A percentile compares a stretch with the other conserved stretches of the same genome.
phyloP scores from a whole-genome alignment of 805 yeast species.

The Starmerella tilneyi region DNA sequence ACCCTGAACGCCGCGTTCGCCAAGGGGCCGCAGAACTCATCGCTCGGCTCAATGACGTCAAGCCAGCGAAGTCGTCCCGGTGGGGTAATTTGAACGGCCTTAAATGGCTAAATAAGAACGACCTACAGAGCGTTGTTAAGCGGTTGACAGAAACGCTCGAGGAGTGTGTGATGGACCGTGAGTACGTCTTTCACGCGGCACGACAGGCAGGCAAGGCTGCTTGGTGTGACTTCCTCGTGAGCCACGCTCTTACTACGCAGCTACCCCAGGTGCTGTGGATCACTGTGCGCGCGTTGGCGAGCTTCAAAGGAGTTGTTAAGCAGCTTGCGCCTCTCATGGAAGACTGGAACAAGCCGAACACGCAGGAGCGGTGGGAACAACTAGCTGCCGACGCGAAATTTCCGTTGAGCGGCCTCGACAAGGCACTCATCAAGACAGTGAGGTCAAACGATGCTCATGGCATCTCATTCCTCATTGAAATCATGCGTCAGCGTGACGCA shows the following conservation, averaged over 20 bases:
- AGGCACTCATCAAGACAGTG: slow-evolving; percentile 46
- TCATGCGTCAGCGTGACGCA: slow-evolving; percentile 37
- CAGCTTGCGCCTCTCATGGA: slow-evolving; percentile 38
- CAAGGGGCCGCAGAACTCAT: slow-evolving; percentile 26
- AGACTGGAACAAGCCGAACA: slow-evolving; percentile 34
- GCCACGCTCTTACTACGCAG: slow-evolving; percentile 32
- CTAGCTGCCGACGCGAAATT: slow-evolving; percentile 26
- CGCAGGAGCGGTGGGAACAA: slow-evolving; percentile 16
- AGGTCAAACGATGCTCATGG: slow-evolving; percentile 55
- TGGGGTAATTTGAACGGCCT: slow-evolving; percentile 26
- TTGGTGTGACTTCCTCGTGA: slow-evolving; percentile 26
- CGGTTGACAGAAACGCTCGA: slow-evolving; percentile 33
- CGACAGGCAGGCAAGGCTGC: slow-evolving; percentile 26
- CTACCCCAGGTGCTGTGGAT: slow-evolving; percentile 48
- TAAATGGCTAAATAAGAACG: slow-evolving; percentile 49
- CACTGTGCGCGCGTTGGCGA: slow-evolving; percentile 40
- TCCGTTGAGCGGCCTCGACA: slow-evolving; percentile 47
- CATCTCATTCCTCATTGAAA: slow-evolving; percentile 46
- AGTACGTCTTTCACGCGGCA: slow-evolving; percentile 36
- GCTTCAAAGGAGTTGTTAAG: slow-evolving; percentile 33
- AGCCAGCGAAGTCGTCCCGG: slow-evolving; percentile 22
- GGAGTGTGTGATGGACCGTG: slow-evolving; percentile 43
- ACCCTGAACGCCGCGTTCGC: slow-evolving; percentile 30
- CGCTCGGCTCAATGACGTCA: slow-evolving; percentile 2
- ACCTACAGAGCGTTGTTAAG: slow-evolving; percentile 41